phyloP scores from a whole-genome alignment of 106 monocot species.

The Dendrobium chrysotoxum region DNA sequence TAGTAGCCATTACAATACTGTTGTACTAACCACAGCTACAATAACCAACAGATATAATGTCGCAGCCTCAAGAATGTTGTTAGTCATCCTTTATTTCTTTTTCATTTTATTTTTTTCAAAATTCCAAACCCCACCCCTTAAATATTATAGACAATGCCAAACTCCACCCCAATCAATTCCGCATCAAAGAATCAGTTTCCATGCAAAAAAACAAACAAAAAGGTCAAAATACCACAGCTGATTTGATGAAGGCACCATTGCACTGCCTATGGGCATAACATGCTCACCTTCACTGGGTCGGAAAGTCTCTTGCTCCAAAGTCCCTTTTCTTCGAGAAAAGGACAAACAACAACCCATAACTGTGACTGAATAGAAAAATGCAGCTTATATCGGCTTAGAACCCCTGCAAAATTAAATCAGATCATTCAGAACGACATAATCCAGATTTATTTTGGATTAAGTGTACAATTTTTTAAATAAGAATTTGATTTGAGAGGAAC shows the following conservation, averaged over 20 bases:
- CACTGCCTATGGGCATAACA: background rate
- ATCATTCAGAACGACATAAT: background rate
- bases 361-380: background rate
- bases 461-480: background rate
- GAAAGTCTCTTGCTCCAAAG: background rate
- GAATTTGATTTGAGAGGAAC: background rate
- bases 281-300: background rate
- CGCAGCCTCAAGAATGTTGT: background rate
- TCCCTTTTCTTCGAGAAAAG: background rate
- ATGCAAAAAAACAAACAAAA: background rate
- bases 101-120: background rate
- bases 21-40: no score
- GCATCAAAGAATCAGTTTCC: background rate
- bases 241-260: background rate
- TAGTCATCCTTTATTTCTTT: background rate
- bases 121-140: background rate
- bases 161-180: background rate
- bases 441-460: background rate
- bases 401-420: constrained; percentile 1
- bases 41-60: background rate
- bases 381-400: background rate
- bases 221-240: background rate
- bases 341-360: background rate
- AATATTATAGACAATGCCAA: background rate
- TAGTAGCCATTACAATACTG: background rate